Percentiles rank a stretch among this genome's conserved stretches.
Evolutionary conservation across 2,329 filamentous ascomycete genomes (phyloP).

Genomic region (Leptographium lundbergii): DNA sequence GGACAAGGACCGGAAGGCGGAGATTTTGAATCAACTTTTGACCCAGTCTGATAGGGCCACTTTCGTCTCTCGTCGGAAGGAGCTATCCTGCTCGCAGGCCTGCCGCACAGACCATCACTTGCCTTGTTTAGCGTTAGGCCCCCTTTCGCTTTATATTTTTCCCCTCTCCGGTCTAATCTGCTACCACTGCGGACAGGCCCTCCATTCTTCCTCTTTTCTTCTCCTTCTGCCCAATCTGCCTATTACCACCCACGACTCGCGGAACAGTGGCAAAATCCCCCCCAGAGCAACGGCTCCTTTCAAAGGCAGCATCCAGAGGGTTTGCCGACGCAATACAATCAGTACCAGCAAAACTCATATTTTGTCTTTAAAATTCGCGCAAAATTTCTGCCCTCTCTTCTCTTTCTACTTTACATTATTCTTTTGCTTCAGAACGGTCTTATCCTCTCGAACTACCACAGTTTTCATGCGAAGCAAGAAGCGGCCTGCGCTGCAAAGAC

Average conservation of each 20-base stretch:
- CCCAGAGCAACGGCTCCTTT: not conserved
- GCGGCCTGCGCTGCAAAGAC: conserved; percentile 5
- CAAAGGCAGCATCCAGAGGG: not conserved
- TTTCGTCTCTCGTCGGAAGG: not conserved
- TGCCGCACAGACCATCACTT: conserved; percentile 1
- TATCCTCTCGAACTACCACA: not conserved
- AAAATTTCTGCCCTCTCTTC: not conserved
- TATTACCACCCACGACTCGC: not conserved
- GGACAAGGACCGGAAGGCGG: not conserved
- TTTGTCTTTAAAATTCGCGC: not conserved
- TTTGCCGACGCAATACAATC: not conserved
- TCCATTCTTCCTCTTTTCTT: not conserved
- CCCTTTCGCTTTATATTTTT: conserved; percentile 10
- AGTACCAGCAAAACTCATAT: not conserved
- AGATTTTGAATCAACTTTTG: not conserved
- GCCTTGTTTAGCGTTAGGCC: not conserved
- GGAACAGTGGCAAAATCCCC: not conserved
- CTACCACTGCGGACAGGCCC: not conserved
- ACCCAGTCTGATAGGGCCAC: not conserved
- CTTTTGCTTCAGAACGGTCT: not conserved
- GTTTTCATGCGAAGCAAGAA: conserved; percentile 11
- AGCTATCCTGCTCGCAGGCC: not conserved
- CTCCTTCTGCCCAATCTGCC: not conserved
- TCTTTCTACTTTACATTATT: not conserved
- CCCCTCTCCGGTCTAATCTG: conserved; percentile 5